Percentiles rank a stretch among this genome's conserved stretches.
These are phyloP conservation scores for Arthromyces matolae DNA, from an alignment of 768 basidiomycete species.

Conservation along the genomic window DNA sequence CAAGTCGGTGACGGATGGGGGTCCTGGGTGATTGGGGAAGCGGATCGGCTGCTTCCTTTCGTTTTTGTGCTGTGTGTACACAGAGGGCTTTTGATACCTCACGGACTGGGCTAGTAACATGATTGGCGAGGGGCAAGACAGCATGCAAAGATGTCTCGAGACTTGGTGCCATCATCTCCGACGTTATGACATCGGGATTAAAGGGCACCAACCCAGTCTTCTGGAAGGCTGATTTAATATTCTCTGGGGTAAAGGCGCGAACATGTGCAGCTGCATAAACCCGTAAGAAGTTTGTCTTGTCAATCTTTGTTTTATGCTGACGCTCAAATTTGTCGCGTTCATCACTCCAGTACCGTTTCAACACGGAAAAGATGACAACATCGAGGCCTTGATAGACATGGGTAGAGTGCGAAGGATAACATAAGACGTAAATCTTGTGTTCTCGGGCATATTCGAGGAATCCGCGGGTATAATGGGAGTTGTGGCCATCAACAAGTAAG, in stretches of 20 bases:
- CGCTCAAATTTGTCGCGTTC: constrained; percentile 1
- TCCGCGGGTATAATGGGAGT: constrained; percentile 31
- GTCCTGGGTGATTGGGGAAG: not conserved
- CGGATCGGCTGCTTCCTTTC: not conserved
- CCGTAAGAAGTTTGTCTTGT: constrained; percentile 11
- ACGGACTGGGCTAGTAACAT: constrained; percentile 4
- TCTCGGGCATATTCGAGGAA: constrained; percentile 29
- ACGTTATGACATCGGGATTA: constrained; percentile 18
- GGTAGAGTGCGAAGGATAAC: constrained; percentile 39
- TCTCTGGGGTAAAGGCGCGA: constrained; percentile 7
- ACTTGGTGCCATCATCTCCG: constrained; percentile 22
- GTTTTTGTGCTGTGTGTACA: not conserved
- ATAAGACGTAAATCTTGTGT: constrained; percentile 35
- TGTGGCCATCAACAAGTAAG: constrained; percentile 40
- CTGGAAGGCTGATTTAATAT: constrained; percentile 22
- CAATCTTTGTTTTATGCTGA: constrained; percentile 9
- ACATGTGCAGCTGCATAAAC: constrained; percentile 18
- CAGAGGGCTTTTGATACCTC: constrained; percentile 2
- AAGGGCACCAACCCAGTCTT: constrained; percentile 16
- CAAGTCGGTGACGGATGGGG: not conserved
- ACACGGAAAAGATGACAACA: constrained; percentile 37
- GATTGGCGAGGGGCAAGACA: constrained; percentile 13
- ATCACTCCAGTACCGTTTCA: constrained; percentile 26
- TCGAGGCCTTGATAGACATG: constrained; percentile 43
- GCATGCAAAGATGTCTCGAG: constrained; percentile 14